Conservation (phyloP, 164 flowering plant species). For the Macadamia tetraphylla region DNA sequence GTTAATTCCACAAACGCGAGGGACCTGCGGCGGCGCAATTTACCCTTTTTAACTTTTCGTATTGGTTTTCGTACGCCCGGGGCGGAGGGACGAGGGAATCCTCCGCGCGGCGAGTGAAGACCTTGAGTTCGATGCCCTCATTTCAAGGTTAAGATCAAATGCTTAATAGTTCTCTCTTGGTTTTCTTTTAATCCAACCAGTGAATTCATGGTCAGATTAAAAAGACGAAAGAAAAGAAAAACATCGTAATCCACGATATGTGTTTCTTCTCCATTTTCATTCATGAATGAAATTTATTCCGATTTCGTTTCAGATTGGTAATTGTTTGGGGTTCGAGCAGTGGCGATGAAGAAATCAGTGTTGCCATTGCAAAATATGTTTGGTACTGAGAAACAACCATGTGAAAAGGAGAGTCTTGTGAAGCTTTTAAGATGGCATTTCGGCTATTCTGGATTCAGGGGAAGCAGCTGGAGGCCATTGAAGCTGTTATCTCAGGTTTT, state of each 20-base stretch:
- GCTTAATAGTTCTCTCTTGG: no score
- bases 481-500: slow-evolving; percentile 80
- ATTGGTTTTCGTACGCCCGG: no score
- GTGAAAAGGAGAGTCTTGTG: slow-evolving; percentile 52
- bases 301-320: not conserved
- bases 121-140: no score
- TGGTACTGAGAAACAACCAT: slow-evolving; percentile 26
- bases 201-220: not conserved
- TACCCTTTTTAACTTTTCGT: no score
- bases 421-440: slow-evolving; percentile 82
- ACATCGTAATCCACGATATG: not conserved
- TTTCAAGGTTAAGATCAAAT: no score
- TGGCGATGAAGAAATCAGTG: slow-evolving; percentile 59
- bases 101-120: no score
- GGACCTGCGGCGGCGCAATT: no score
- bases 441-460: slow-evolving; percentile 73
- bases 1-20: no score
- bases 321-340: not conserved
- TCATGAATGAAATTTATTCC: not conserved
- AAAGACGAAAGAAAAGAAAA: no score
- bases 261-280: not conserved
- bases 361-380: slow-evolving; percentile 42
- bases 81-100: no score
- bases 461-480: slow-evolving; percentile 81
- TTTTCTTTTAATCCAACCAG: no score